A percentile compares a stretch with the other conserved stretches of the same genome.
Evolutionary conservation across 75 land plant species (phyloP).

Genomic region (Cryptomeria japonica): DNA sequence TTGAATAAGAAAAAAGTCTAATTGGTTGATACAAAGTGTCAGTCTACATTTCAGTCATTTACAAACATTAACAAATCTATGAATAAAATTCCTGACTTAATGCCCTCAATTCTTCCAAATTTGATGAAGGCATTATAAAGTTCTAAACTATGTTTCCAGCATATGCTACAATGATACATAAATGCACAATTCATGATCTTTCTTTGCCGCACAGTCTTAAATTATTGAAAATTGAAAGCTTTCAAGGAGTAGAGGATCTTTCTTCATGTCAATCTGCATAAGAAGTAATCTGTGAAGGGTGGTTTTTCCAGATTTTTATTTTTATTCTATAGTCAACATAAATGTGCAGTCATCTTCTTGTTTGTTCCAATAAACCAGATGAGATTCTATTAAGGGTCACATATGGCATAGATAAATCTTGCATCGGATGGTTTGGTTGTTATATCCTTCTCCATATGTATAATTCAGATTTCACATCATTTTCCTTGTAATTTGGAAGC

Average conservation of each 20-base stretch:
- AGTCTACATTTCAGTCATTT: neutral
- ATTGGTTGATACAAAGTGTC: neutral
- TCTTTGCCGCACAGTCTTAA: neutral
- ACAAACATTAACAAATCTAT: neutral
- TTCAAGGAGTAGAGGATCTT: neutral
- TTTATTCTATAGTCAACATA: neutral
- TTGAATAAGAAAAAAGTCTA: neutral
- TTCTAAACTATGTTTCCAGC: neutral
- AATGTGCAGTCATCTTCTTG: neutral
- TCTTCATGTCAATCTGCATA: neutral
- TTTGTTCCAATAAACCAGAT: neutral
- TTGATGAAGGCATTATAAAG: neutral
- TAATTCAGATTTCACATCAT: conserved; percentile 1
- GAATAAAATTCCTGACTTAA: neutral
- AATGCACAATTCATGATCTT: neutral
- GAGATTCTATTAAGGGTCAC: neutral
- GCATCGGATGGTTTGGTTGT: neutral
- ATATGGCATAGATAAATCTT: neutral
- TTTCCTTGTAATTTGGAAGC: neutral
- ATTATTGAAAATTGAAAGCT: neutral
- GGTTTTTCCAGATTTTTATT: neutral
- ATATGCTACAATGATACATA: neutral
- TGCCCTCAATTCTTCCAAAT: neutral
- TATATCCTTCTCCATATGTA: neutral
- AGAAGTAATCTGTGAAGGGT: neutral